These are phyloP conservation scores for Trichoderma guizhouense DNA, from an alignment of 2,329 filamentous ascomycete species.

Conservation along the genomic window DNA sequence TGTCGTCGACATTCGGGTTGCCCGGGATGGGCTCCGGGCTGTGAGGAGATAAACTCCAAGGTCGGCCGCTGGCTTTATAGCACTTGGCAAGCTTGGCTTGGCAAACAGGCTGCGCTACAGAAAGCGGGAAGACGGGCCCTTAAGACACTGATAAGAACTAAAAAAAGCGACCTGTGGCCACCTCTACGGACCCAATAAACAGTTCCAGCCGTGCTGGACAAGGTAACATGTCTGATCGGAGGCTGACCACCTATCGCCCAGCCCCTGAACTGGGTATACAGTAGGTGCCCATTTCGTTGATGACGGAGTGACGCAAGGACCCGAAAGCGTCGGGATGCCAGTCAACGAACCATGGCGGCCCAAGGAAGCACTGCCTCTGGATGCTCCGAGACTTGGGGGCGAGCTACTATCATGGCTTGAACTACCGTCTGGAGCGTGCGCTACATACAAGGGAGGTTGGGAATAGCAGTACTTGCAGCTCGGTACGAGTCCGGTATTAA, in stretches of 20 bases:
- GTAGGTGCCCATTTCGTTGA: neutral
- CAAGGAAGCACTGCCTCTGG: neutral
- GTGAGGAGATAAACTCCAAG: neutral
- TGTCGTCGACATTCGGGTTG: neutral
- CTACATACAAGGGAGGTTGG: neutral
- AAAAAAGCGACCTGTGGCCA: slow-evolving; percentile 4
- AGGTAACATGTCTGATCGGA: slow-evolving; percentile 1
- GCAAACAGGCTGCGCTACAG: neutral
- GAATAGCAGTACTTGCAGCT: neutral
- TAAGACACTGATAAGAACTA: slow-evolving; percentile 7
- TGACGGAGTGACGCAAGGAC: slow-evolving; percentile 18
- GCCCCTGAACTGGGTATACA: slow-evolving; percentile 15
- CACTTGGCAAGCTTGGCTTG: neutral
- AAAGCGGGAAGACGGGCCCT: neutral
- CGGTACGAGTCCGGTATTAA: neutral
- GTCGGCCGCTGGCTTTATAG: neutral
- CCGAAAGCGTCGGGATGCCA: neutral
- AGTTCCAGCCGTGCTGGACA: neutral
- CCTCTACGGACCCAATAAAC: neutral
- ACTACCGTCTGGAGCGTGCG: neutral
- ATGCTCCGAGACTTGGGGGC: neutral
- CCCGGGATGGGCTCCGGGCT: neutral
- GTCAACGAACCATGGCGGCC: neutral
- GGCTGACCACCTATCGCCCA: neutral
- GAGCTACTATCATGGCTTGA: neutral